Percentiles rank a stretch among this genome's conserved stretches.
phyloP scores from a whole-genome alignment of 2,329 filamentous ascomycete species.

The Bipolaris bicolor region DNA sequence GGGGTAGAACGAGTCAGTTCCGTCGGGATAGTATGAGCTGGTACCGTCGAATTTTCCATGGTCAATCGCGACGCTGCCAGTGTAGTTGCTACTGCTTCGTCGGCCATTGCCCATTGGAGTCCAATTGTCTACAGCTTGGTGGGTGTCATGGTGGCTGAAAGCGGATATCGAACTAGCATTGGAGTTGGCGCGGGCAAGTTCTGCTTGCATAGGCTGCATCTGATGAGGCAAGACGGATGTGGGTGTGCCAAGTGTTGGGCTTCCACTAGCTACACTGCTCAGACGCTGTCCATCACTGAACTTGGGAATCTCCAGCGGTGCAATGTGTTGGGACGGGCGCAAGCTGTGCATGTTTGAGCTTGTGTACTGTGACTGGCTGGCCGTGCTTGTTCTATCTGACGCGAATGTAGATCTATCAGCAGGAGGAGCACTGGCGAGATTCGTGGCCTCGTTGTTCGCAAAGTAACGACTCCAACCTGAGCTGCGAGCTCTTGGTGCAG shows the following conservation, averaged over 20 bases:
- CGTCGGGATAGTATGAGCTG: slow-evolving; percentile 51
- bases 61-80: slow-evolving; percentile 50
- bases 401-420: slow-evolving; percentile 55
- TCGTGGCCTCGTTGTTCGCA: slow-evolving; percentile 70
- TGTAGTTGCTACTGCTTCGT: slow-evolving; percentile 54
- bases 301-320: slow-evolving; percentile 63
- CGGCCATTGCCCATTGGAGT: slow-evolving; percentile 45
- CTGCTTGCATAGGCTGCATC: slow-evolving; percentile 46
- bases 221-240: slow-evolving; percentile 48
- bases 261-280: slow-evolving; percentile 70
- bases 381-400: slow-evolving; percentile 48
- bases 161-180: slow-evolving; percentile 45
- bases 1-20: slow-evolving; percentile 44
- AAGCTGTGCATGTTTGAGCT: slow-evolving; percentile 59
- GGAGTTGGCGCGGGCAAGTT: slow-evolving; percentile 47
- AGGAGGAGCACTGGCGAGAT: slow-evolving; percentile 65
- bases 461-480: slow-evolving; percentile 82
- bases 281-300: slow-evolving; percentile 64
- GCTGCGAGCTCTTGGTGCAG: slow-evolving; percentile 53
- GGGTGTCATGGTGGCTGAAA: slow-evolving; percentile 35
- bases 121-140: slow-evolving; percentile 45
- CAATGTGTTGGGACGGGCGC: slow-evolving; percentile 71
- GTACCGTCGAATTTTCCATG: slow-evolving; percentile 61
- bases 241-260: slow-evolving; percentile 71
- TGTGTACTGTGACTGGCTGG: slow-evolving; percentile 56